phyloP scores from a whole-genome alignment of 139 green algal genomes.

The Ettlia oleoabundans region DNA sequence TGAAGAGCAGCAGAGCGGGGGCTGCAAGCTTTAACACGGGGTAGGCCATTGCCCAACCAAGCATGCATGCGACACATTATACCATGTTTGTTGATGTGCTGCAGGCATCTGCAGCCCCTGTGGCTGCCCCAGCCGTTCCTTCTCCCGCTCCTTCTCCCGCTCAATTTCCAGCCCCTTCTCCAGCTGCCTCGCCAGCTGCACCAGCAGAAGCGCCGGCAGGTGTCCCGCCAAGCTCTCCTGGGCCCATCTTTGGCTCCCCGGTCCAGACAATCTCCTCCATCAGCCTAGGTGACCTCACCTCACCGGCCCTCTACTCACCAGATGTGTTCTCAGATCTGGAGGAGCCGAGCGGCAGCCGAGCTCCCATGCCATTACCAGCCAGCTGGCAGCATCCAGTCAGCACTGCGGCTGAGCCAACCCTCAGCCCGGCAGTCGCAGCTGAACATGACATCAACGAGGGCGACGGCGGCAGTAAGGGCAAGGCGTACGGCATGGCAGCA shows the following conservation, averaged over 20 bases:
- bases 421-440: too few species aligned
- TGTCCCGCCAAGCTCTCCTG: background rate
- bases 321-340: slow-evolving; percentile 16
- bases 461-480: too few species aligned
- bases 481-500: too few species aligned
- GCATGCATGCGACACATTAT: too few species aligned
- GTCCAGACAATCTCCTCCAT: background rate
- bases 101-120: background rate
- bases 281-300: background rate
- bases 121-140: background rate
- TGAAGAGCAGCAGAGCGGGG: too few species aligned
- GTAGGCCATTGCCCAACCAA: too few species aligned
- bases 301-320: background rate
- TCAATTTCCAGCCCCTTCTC: background rate
- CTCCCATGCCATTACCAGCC: background rate
- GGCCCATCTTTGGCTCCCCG: background rate
- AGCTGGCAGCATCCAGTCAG: background rate
- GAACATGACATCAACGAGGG: too few species aligned
- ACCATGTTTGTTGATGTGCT: background rate
- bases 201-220: background rate
- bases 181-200: background rate
- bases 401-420: background rate
- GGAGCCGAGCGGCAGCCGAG: background rate
- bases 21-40: background rate
- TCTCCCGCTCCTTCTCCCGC: too few species aligned